phyloP scores from a whole-genome alignment of 176 grass and related monocot genomes.

The Pontederia paniculata region DNA sequence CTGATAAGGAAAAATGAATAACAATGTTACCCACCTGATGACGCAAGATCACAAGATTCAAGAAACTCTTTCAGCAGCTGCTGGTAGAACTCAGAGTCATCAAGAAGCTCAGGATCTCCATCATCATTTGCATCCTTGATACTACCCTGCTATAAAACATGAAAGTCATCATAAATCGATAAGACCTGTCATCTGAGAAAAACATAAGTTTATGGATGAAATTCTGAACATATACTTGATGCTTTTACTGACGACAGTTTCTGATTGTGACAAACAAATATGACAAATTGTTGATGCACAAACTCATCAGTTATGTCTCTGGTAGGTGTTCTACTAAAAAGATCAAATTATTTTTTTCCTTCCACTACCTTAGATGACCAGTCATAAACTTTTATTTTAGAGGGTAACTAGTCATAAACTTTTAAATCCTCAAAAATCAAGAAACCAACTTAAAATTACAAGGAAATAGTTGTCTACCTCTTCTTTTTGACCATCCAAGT shows the following conservation, averaged over 20 bases:
- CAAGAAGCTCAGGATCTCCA: constrained; percentile 71
- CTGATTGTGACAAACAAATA: too few relatives aligned
- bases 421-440: not conserved
- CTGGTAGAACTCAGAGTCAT: constrained; percentile 87
- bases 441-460: too few relatives aligned
- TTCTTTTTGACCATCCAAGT: constrained; percentile 2
- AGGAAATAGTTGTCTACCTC: not conserved
- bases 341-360: too few relatives aligned
- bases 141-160: constrained; percentile 8
- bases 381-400: not conserved
- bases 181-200: too few relatives aligned
- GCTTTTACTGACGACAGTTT: too few relatives aligned
- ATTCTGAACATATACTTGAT: too few relatives aligned
- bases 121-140: constrained; percentile 31
- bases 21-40: constrained; percentile 37
- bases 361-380: too few relatives aligned
- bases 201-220: not conserved
- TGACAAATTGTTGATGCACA: too few relatives aligned
- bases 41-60: constrained; percentile 49
- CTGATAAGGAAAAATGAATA: not conserved
- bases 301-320: too few relatives aligned
- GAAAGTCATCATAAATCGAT: not conserved
- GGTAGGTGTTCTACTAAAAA: too few relatives aligned
- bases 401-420: not conserved
- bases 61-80: constrained; percentile 96